phyloP scores from a whole-genome alignment of 371 early-diverging fungal species.

The Amoeboaphelidium protococcarum region DNA sequence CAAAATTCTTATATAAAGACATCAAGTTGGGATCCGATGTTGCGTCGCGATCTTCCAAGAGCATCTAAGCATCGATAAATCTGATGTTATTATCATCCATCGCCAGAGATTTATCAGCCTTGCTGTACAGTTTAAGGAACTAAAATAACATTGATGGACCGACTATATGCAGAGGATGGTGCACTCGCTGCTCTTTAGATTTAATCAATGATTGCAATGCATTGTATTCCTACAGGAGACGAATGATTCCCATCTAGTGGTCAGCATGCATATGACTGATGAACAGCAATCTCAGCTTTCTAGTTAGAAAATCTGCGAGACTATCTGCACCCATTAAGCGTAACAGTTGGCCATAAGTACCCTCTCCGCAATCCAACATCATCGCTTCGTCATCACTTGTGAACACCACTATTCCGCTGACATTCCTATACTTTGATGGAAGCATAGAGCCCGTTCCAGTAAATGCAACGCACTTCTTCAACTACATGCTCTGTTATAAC shows the following conservation, averaged over 20 bases:
- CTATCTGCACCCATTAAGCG: constrained; percentile 35
- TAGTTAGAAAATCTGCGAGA: constrained; percentile 3
- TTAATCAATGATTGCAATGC: constrained; percentile 31
- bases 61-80: background rate
- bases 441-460: constrained; percentile 91
- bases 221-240: constrained; percentile 6
- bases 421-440: constrained; percentile 90
- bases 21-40: background rate
- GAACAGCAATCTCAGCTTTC: constrained; percentile 41
- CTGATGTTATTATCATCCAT: background rate
- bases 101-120: background rate
- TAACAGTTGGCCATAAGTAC: constrained; percentile 73
- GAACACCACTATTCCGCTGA: constrained; percentile 16
- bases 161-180: background rate
- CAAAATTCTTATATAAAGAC: background rate
- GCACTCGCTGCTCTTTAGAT: constrained; percentile 7
- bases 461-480: constrained; percentile 31
- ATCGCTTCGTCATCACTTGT: constrained; percentile 6
- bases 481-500: background rate
- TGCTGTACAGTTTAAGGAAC: background rate
- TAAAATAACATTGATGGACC: constrained; percentile 1
- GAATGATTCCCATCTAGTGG: constrained; percentile 69
- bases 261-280: constrained; percentile 97
- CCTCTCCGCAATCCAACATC: constrained; percentile 92
- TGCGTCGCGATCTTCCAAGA: background rate